Base-by-base conservation (phyloP, 768 basidiomycete species). In the Phanerochaete carnosa region DNA sequence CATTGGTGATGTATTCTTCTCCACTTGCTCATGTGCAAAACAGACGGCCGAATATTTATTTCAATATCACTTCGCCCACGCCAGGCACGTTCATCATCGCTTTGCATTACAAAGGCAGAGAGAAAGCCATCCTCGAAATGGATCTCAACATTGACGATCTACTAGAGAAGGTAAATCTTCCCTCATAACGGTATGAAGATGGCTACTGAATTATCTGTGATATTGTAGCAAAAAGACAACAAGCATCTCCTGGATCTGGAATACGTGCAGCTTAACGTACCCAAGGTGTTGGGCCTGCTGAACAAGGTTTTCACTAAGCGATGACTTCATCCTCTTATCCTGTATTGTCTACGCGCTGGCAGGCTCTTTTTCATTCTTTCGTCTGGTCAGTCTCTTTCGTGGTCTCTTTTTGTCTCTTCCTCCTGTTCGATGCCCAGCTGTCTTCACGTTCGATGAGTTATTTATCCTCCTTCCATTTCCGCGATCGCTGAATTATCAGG, bases 101-200 rank as follows among this genome's bases (percentile, higher is more conserved):
- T 3, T 80, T 99, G 55, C 96, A 98, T 74, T 99, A 98, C 79
- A 98, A 97, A 75, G 97, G 97, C 45, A 86, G 97, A 22, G 97
- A 99, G 70, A 98, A 98, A 78, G 96, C 97, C 19, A 98, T 99
- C 67, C 83, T 98, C 37, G 97, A 99, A 82, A 98, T 98, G 97
- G 95, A 97, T 76, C 83, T 98, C 57, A 98, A 98, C 79, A 97
- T 98, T 67, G 96, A 99, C 74, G 96, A 99, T 76, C 75, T 98
- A 64, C 76, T 98, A 70, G 96, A 98, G 75, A 98, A 98, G 89
- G 95, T 94, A 64, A 29, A 84, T 69, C 11, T 65, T 5, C 16
- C 43, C 23, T 45, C 30, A 23, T 23, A 8, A 33, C 23, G 2
- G 13, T 26, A 23, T 33, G 45, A n/a, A 26, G 32, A 25, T 25